These are phyloP conservation scores for Bathelium albidoporum DNA, from an alignment of 495 filamentous ascomycete species.

Conservation along the genomic window DNA sequence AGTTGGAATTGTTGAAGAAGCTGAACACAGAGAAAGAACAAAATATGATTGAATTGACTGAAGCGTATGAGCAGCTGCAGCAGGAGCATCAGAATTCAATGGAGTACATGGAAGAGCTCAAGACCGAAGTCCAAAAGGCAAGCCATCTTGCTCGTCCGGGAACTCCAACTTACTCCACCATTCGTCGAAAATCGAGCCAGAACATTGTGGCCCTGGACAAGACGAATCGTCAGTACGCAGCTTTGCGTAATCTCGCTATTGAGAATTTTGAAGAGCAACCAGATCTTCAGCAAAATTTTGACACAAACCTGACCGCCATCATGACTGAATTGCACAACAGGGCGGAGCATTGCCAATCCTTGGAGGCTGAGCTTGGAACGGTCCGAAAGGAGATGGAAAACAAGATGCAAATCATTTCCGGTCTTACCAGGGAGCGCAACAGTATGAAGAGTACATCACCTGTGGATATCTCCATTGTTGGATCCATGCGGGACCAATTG, in stretches of 20 bases:
- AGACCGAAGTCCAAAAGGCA: slow-evolving; percentile 69
- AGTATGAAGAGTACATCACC: slow-evolving; percentile 73
- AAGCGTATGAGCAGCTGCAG: slow-evolving; percentile 73
- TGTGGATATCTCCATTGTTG: slow-evolving; percentile 88
- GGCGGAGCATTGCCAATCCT: slow-evolving; percentile 76
- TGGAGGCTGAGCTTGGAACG: slow-evolving; percentile 74
- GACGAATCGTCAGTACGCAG: slow-evolving; percentile 83
- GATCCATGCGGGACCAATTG: slow-evolving; percentile 75
- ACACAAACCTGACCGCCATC: slow-evolving; percentile 78
- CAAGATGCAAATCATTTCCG: slow-evolving; percentile 89
- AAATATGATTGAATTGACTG: slow-evolving; percentile 55
- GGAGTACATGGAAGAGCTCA: slow-evolving; percentile 78
- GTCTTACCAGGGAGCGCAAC: slow-evolving; percentile 81
- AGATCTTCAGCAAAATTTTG: slow-evolving; percentile 84
- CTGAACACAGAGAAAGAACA: slow-evolving; percentile 68
- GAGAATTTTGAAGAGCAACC: slow-evolving; percentile 76
- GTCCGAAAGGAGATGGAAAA: slow-evolving; percentile 92
- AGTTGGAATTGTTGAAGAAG: slow-evolving; percentile 60
- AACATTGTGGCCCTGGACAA: slow-evolving; percentile 83
- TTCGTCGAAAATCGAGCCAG: slow-evolving; percentile 89
- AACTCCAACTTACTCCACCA: slow-evolving; percentile 55
- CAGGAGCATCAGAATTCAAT: slow-evolving; percentile 70
- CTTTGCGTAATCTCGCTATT: slow-evolving; percentile 72
- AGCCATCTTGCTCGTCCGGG: slow-evolving; percentile 38
- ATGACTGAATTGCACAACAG: slow-evolving; percentile 85